Evolutionary conservation across 192 early-diverging fungal genomes (phyloP), one percentile per base, ranked within the genome.

Genomic region (Entrophospora sp.): DNA sequence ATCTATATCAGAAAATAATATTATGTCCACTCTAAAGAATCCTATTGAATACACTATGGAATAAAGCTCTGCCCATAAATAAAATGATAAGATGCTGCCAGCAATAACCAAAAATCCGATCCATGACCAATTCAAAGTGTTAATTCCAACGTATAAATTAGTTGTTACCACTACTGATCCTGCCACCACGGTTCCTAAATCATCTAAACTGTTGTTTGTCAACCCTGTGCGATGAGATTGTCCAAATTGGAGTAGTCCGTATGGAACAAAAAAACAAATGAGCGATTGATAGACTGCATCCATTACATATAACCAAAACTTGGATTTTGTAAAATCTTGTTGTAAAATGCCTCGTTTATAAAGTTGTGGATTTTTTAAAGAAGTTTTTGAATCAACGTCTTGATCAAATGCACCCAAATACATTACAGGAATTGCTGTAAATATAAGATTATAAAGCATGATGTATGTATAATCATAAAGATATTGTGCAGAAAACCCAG

Each of bases 381-480:
- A 83, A 6, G 80, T 78, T 22, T 83, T 71, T 0, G 85, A 82
- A 14, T 78, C 75, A n/a, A 94, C 70, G 69, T 94, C 92, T 74
- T 89, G 87, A 73, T 96, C 91, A 72, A 91, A 90, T 1, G 89
- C 81, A 44, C 91, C 84, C 28, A 82, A 64, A 10, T 80, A 80
- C 61, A 86, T 82, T 24, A 90, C 81, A 0, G 94, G 92, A 42
- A 92, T 71, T 22, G 86, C 83, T n/a, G 94, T 92, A 64, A 95
- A 91, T 0, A 90, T 58, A 69, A 91, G 71, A 69, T 97, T 94
- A 78, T 89, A 93, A 57, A 94, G 78, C 16, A 87, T 80, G 44
- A 94, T 83, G 48, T 87, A 86, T 16, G 91, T 84, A 71, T 91
- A 87, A 69, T 97, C 95, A 66, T 90, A 92, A 14, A 90, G 64